These are phyloP conservation scores for Cyberlindnera americana DNA, from an alignment of 805 yeast genomes.

Conservation along the genomic window DNA sequence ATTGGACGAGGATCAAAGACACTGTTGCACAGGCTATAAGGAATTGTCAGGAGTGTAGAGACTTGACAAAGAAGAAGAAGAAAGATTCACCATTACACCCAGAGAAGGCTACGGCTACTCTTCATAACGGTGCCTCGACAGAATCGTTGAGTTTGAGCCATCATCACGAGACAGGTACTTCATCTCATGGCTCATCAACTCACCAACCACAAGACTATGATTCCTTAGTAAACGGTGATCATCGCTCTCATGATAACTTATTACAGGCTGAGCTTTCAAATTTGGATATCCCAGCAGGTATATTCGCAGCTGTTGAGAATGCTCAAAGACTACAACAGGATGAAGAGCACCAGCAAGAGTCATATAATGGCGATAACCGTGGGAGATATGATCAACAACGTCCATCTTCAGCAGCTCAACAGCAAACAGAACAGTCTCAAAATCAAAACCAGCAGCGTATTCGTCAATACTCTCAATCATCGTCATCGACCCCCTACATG, in stretches of 20 bases:
- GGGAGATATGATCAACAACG: slow-evolving; percentile 2
- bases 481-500: slow-evolving; percentile 3
- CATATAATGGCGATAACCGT: neutral
- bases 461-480: slow-evolving; percentile 4
- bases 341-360: slow-evolving; percentile 17
- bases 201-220: slow-evolving; percentile 14
- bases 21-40: slow-evolving; percentile 78
- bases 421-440: slow-evolving; percentile 9
- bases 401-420: slow-evolving; percentile 2
- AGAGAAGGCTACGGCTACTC: neutral
- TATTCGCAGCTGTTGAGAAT: slow-evolving; percentile 57
- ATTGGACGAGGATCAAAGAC: slow-evolving; percentile 88
- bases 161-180: neutral
- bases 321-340: slow-evolving; percentile 36
- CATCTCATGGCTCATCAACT: neutral
- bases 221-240: slow-evolving; percentile 13
- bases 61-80: slow-evolving; percentile 22
- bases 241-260: slow-evolving; percentile 19
- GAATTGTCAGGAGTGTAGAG: slow-evolving; percentile 65
- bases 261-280: slow-evolving; percentile 22
- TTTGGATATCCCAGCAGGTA: slow-evolving; percentile 25
- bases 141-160: slow-evolving; percentile 2
- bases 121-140: slow-evolving; percentile 4
- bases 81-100: slow-evolving; percentile 11
- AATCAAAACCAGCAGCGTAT: slow-evolving; percentile 2